A percentile compares a stretch with the other conserved stretches of the same genome.
Conservation (phyloP, 441 rosid species). For the Kokia cookei region DNA sequence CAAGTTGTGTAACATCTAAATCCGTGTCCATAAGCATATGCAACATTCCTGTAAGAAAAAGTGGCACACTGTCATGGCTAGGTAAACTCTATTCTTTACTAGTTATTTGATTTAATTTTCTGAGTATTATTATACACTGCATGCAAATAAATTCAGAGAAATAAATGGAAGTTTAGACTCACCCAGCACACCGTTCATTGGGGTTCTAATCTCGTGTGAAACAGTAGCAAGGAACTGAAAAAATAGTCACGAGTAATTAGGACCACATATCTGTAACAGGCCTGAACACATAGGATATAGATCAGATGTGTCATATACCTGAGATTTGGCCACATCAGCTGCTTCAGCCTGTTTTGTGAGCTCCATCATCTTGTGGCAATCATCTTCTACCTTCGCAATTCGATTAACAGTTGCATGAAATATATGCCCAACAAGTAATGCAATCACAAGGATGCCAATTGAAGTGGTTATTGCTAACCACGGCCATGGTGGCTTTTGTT, state of each 20-base stretch:
- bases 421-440: conserved; percentile 71
- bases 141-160: not conserved
- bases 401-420: conserved; percentile 73
- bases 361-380: conserved; percentile 65
- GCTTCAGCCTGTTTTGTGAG: conserved; percentile 81
- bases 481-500: conserved; percentile 80
- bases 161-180: conserved; percentile 24
- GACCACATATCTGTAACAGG: not conserved
- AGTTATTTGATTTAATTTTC: not conserved
- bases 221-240: conserved; percentile 95
- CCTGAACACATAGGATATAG: not conserved
- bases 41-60: conserved; percentile 64
- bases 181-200: conserved; percentile 98
- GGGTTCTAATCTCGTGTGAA: conserved; percentile 97
- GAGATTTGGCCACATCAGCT: conserved; percentile 94
- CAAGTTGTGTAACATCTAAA: conserved; percentile 82
- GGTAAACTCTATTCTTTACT: not conserved
- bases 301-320: conserved; percentile 40
- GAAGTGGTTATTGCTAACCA: conserved; percentile 56
- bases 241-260: conserved; percentile 15
- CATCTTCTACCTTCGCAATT: conserved; percentile 84
- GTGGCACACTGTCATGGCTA: not conserved
- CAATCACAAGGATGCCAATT: conserved; percentile 69
- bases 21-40: conserved; percentile 86
- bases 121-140: not conserved